Base-by-base conservation (phyloP, 2,329 filamentous ascomycete genomes). In the Cephalotrichum gorgonifer region DNA sequence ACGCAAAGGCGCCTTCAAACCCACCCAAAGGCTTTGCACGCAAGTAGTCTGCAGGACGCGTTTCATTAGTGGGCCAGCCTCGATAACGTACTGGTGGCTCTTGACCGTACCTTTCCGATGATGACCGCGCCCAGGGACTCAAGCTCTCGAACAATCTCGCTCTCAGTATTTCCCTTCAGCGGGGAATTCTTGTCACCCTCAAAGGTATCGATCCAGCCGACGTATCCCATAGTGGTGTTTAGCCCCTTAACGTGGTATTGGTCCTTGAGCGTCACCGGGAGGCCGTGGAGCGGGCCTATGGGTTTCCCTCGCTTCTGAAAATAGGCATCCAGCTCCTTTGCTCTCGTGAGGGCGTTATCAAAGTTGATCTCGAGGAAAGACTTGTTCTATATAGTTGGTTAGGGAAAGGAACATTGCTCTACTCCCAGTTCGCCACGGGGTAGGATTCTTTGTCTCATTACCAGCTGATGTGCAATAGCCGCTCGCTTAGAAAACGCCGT, bases 251-350 rank as follows among this genome's bases (percentile, higher is more conserved):
- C 65, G 23, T 81, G 73, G 60, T 83, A 83, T 14, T 78, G 76
- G 47, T 83, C 80, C 57, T 83, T 83, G 43, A 58, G 47, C 17
- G 51, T 55, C 22, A 81, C 66, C 0, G 78, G 78, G 1, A 81
- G 63, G 2, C 81, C 82, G 61, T 85, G 81, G 6, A 86, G 65
- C 4, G 80, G 78, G 0, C 82, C 81, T 1, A 75, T 53, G 0
- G 71, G 61, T 53, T 67, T 64, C 0, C 69, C 66, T 5, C 66
- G 65, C 8, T 54, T 50, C 7, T 59, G 52, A 8, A 70, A 58
- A 52, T 72, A 59, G 3, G 64, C 56, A 58, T 81, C 78, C 2
- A 79, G 60, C 7, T 60, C 46, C 28, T 60, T 58, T 0, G 76
- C 76, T 4, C 62, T 60, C 2, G 58, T 50, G 3, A 79, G 58